Evolutionary conservation across 225 moss, liverwort and hornwort species (phyloP).

Genomic region (Polytrichum formosum): DNA sequence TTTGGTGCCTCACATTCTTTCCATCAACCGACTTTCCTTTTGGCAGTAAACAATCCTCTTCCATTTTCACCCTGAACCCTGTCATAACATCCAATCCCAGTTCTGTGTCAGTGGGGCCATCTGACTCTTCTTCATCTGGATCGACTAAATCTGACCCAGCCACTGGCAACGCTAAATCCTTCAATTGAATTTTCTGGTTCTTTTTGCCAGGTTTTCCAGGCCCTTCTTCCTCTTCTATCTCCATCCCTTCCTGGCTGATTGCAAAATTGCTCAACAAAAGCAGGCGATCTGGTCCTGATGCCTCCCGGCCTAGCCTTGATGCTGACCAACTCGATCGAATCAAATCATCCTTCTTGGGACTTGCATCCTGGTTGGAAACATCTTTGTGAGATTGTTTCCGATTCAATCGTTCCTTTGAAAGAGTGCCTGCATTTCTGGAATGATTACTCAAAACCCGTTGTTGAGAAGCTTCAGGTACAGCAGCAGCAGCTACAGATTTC

Average conservation of each 20-base stretch:
- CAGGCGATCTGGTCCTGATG: slow-evolving; percentile 39
- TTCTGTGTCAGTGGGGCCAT: slow-evolving; percentile 46
- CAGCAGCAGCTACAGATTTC: neutral
- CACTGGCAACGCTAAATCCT: slow-evolving; percentile 22
- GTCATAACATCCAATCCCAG: slow-evolving; percentile 27
- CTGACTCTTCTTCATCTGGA: slow-evolving; percentile 34
- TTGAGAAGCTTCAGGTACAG: slow-evolving; percentile 10
- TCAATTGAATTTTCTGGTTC: slow-evolving; percentile 26
- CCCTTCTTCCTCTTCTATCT: slow-evolving; percentile 32
- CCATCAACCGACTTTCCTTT: slow-evolving; percentile 22
- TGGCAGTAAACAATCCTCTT: slow-evolving; percentile 28
- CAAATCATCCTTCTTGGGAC: slow-evolving; percentile 17
- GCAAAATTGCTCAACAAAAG: slow-evolving; percentile 46
- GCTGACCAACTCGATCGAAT: slow-evolving; percentile 28
- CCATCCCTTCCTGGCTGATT: slow-evolving; percentile 43
- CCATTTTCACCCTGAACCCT: slow-evolving; percentile 38
- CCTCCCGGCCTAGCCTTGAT: slow-evolving; percentile 6
- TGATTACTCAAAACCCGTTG: slow-evolving; percentile 9
- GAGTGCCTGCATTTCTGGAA: slow-evolving; percentile 11
- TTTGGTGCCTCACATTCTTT: slow-evolving; percentile 24
- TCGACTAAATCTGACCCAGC: slow-evolving; percentile 28
- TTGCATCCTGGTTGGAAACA: slow-evolving; percentile 14
- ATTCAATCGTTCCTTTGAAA: slow-evolving; percentile 32
- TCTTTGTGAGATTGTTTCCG: slow-evolving; percentile 30
- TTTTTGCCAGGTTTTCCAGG: slow-evolving; percentile 19